Conservation (phyloP, 768 basidiomycete genomes). For the Boletus tomentosulus region DNA sequence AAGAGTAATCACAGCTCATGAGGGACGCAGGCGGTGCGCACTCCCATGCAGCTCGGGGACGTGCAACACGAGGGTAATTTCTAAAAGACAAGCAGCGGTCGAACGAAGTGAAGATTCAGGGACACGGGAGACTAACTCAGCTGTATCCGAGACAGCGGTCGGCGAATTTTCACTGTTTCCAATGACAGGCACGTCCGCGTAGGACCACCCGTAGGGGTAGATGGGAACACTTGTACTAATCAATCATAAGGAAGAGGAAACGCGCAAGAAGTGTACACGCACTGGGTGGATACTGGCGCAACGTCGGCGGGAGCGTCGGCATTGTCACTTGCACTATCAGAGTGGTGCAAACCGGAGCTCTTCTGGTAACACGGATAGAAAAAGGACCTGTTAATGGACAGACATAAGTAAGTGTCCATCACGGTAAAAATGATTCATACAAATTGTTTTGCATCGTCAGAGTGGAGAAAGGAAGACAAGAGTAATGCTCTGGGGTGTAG, state of each 20-base stretch:
- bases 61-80: background rate
- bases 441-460: constrained; percentile 7
- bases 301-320: background rate
- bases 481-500: background rate
- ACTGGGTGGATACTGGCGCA: constrained; percentile 2
- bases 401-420: background rate
- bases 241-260: constrained; percentile 3
- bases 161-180: background rate
- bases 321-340: background rate
- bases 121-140: constrained; percentile 10
- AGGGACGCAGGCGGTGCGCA: background rate
- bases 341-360: background rate
- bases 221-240: background rate
- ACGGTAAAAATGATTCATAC: constrained; percentile 4
- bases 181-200: background rate
- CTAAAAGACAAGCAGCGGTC: constrained; percentile 5
- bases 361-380: background rate
- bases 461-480: background rate
- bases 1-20: background rate
- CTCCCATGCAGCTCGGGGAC: background rate
- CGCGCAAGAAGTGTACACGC: background rate
- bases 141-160: background rate
- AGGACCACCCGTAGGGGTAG: background rate
- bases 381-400: constrained; percentile 1
- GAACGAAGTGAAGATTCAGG: background rate